phyloP scores from a whole-genome alignment of 1,139 yeast species.

The Hyphopichia pseudoburtonii region DNA sequence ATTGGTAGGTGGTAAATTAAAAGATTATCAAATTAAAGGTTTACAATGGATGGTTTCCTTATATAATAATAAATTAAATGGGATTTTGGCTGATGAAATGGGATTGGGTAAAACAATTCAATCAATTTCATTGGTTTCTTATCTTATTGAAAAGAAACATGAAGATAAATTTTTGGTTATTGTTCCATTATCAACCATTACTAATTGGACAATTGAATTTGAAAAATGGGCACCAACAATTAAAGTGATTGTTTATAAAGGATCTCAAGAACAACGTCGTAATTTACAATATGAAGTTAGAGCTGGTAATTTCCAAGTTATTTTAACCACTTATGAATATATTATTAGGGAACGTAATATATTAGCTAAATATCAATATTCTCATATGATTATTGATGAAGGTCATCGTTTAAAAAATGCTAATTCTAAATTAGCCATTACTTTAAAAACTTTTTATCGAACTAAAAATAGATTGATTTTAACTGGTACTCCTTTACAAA shows the following conservation, averaged over 20 bases:
- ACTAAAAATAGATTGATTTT: conserved; percentile 76
- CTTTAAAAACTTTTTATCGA: conserved; percentile 70
- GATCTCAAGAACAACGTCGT: conserved; percentile 71
- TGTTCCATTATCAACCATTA: conserved; percentile 80
- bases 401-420: conserved; percentile 88
- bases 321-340: conserved; percentile 78
- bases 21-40: conserved; percentile 93
- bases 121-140: conserved; percentile 79
- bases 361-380: conserved; percentile 70
- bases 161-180: conserved; percentile 75
- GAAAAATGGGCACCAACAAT: conserved; percentile 85
- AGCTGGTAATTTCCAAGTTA: conserved; percentile 69
- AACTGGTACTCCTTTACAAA: conserved; percentile 87
- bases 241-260: conserved; percentile 70
- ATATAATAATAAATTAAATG: conserved; percentile 88
- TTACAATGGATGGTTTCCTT: conserved; percentile 98
- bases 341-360: conserved; percentile 72
- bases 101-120: conserved; percentile 96
- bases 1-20: conserved; percentile 81
- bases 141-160: conserved; percentile 68
- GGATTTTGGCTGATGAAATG: conserved; percentile 96
- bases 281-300: conserved; percentile 60
- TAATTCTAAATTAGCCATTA: conserved; percentile 68
- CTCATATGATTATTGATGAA: conserved; percentile 86
- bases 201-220: conserved; percentile 84